phyloP scores from a whole-genome alignment of 2,329 filamentous ascomycete species.

The Aspergillus calidoustus region DNA sequence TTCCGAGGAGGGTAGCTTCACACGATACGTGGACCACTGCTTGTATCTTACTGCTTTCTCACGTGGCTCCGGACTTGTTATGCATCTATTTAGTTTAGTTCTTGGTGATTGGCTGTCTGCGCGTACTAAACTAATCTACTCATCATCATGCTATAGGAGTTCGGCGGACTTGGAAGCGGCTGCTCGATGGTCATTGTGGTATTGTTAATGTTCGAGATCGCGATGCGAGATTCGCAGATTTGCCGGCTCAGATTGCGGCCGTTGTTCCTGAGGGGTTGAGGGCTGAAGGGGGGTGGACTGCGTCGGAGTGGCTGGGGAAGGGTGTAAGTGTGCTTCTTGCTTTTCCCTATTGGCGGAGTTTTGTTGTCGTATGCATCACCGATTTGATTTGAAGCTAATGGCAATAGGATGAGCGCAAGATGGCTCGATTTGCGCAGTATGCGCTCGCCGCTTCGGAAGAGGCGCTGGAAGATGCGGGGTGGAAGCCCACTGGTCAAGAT shows the following conservation, averaged over 20 bases:
- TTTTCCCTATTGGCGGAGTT: background rate
- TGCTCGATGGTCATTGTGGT: constrained; percentile 79
- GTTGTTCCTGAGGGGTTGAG: constrained; percentile 68
- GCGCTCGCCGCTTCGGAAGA: constrained; percentile 85
- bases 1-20: constrained; percentile 25
- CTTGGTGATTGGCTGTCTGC: constrained; percentile 6
- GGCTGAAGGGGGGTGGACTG: constrained; percentile 49
- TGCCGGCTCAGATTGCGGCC: constrained; percentile 86
- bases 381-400: background rate
- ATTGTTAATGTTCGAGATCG: constrained; percentile 72
- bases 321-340: constrained; percentile 37
- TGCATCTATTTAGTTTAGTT: background rate
- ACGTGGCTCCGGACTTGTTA: background rate
- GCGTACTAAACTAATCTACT: constrained; percentile 13
- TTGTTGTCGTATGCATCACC: background rate
- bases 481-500: constrained; percentile 65
- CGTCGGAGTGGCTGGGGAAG: constrained; percentile 50
- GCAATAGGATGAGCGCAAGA: constrained; percentile 69
- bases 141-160: constrained; percentile 55
- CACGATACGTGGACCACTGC: constrained; percentile 8
- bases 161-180: constrained; percentile 76
- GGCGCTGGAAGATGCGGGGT: constrained; percentile 81
- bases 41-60: background rate
- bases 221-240: constrained; percentile 66
- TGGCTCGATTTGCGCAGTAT: constrained; percentile 92